Evolutionary conservation across 2,329 filamentous ascomycete genomes (phyloP).

Genomic region (Aspergillus fumigatus): DNA sequence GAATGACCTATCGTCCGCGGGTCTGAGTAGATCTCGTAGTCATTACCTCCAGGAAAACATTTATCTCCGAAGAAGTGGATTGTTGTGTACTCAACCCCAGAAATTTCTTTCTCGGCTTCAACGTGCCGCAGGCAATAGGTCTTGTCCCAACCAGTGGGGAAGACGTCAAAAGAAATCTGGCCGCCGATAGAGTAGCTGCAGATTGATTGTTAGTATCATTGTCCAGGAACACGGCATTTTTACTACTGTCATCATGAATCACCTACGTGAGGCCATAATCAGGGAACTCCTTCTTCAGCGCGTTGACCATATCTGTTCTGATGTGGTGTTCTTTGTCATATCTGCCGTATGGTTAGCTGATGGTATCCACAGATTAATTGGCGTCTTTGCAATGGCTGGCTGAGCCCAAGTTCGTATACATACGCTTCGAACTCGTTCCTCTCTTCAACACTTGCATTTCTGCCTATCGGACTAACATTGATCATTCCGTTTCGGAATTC

Average conservation of each 20-base stretch:
- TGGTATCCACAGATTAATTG: background rate
- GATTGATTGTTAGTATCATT: background rate
- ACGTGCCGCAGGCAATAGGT: constrained; percentile 90
- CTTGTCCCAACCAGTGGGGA: constrained; percentile 97
- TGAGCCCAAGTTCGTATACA: constrained; percentile 15
- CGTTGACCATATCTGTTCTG: constrained; percentile 69
- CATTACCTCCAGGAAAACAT: constrained; percentile 84
- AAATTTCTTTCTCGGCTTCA: constrained; percentile 71
- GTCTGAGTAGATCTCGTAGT: constrained; percentile 90
- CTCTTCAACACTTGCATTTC: constrained; percentile 79
- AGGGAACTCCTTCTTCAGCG: constrained; percentile 73
- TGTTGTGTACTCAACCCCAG: constrained; percentile 63
- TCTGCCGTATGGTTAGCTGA: constrained; percentile 20
- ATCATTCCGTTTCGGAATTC: constrained; percentile 65
- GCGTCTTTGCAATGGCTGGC: background rate
- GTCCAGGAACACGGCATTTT: background rate
- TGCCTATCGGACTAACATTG: constrained; percentile 60
- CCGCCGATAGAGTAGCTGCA: constrained; percentile 85
- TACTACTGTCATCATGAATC: background rate
- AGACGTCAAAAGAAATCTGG: constrained; percentile 97
- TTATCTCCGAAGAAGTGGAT: constrained; percentile 99
- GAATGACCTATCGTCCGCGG: constrained; percentile 77
- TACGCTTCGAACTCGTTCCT: constrained; percentile 70
- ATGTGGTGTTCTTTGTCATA: constrained; percentile 77
- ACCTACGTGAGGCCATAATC: constrained; percentile 79